Evolutionary conservation across 805 yeast species (phyloP).

Genomic region (Saccharomycopsis sp.): DNA sequence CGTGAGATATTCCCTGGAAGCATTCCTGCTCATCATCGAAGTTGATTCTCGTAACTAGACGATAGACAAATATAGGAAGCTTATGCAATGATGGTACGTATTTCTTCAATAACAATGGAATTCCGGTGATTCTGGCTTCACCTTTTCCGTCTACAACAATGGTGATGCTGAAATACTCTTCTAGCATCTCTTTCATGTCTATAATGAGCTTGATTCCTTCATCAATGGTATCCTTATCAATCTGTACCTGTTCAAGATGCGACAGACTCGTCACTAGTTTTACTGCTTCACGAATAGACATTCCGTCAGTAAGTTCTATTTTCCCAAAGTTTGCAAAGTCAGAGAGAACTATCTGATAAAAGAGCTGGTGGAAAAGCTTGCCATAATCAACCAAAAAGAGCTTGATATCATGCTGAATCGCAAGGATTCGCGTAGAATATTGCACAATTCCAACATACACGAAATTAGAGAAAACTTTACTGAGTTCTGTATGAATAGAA

Average conservation of each 20-base stretch:
- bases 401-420: constrained; percentile 80
- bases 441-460: constrained; percentile 83
- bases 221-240: constrained; percentile 13
- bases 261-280: constrained; percentile 30
- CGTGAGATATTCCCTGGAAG: constrained; percentile 54
- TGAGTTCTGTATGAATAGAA: constrained; percentile 44
- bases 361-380: constrained; percentile 56
- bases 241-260: not conserved
- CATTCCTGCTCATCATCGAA: constrained; percentile 69
- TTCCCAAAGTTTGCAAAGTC: constrained; percentile 81
- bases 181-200: constrained; percentile 68
- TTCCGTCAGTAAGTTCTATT: constrained; percentile 34
- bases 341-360: constrained; percentile 72
- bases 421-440: constrained; percentile 55
- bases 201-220: constrained; percentile 24
- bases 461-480: constrained; percentile 61
- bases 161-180: constrained; percentile 66
- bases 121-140: constrained; percentile 34
- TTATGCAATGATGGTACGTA: constrained; percentile 59
- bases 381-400: constrained; percentile 78
- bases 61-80: constrained; percentile 58
- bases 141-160: constrained; percentile 31
- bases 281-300: constrained; percentile 35
- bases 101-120: constrained; percentile 67
- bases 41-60: constrained; percentile 51